Conservation (phyloP, 1,139 yeast genomes). For the Candida sojae region DNA sequence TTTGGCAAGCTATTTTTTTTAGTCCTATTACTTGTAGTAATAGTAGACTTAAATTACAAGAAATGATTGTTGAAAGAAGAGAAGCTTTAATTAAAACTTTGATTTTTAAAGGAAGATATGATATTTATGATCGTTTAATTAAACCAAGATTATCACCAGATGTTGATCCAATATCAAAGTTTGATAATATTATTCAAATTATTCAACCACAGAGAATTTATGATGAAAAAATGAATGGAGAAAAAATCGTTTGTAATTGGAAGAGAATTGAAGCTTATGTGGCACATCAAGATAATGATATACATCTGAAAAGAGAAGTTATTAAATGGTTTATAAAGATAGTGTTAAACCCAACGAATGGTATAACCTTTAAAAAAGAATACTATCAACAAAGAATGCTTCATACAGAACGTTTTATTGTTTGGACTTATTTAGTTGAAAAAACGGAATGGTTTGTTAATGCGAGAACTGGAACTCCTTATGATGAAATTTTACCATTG, state of each 20-base stretch:
- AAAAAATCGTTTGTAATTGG: not conserved
- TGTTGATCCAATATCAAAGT: not conserved
- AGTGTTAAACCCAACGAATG: not conserved
- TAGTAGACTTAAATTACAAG: slow-evolving; percentile 1
- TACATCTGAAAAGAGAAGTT: slow-evolving; percentile 2
- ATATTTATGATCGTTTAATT: slow-evolving; percentile 4
- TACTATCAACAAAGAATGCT: not conserved
- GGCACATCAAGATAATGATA: not conserved
- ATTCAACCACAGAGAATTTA: not conserved
- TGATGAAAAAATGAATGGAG: not conserved
- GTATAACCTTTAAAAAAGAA: not conserved
- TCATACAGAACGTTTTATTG: slow-evolving; percentile 6
- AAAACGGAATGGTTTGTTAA: slow-evolving; percentile 8
- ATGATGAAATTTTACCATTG: slow-evolving; percentile 8
- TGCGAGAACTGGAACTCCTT: not conserved
- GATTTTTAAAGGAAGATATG: slow-evolving; percentile 5
- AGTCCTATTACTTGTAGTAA: not conserved
- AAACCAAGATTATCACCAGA: slow-evolving; percentile 5
- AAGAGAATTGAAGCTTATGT: not conserved
- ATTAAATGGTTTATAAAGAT: slow-evolving; percentile 1
- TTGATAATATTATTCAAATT: slow-evolving; percentile 2
- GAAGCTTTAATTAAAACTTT: slow-evolving; percentile 2
- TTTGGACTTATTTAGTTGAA: slow-evolving; percentile 9
- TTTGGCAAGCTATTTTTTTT: slow-evolving; percentile 7
- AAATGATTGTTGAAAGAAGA: slow-evolving; percentile 3